phyloP scores from a whole-genome alignment of 495 filamentous ascomycete genomes.

The Lepidopterella palustris region DNA sequence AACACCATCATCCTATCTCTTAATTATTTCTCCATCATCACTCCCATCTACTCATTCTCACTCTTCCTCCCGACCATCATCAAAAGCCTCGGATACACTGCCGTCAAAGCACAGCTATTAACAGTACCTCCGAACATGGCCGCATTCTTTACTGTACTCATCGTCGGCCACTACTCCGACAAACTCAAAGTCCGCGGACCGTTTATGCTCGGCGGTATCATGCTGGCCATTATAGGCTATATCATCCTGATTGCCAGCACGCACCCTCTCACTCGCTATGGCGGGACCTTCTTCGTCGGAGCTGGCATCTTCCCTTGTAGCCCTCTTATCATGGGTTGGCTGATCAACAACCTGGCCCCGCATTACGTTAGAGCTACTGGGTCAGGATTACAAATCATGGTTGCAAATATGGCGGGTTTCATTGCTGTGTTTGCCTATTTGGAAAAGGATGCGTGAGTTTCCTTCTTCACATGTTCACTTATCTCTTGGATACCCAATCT shows the following conservation, averaged over 20 bases:
- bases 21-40: conserved; percentile 43
- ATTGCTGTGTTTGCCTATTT: conserved; percentile 49
- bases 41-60: conserved; percentile 78
- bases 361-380: conserved; percentile 48
- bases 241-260: conserved; percentile 62
- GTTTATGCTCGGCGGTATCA: conserved; percentile 67
- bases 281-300: conserved; percentile 77
- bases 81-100: conserved; percentile 60
- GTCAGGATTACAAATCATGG: conserved; percentile 40
- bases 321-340: conserved; percentile 82
- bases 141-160: conserved; percentile 68
- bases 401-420: conserved; percentile 47
- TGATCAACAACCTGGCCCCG: conserved; percentile 73
- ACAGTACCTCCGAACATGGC: conserved; percentile 82
- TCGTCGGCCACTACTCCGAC: conserved; percentile 71
- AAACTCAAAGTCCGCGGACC: conserved; percentile 66
- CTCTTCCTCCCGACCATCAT: conserved; percentile 89
- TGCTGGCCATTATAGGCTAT: conserved; percentile 73
- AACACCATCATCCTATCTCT: conserved; percentile 41
- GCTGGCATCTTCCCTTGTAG: conserved; percentile 88
- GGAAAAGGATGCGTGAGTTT: conserved; percentile 40
- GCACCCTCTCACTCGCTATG: conserved; percentile 62
- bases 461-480: not conserved
- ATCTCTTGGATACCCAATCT: not conserved
- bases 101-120: conserved; percentile 68